Base-by-base conservation (phyloP, 306 rosid species). In the Lithocarpus polystachyus region DNA sequence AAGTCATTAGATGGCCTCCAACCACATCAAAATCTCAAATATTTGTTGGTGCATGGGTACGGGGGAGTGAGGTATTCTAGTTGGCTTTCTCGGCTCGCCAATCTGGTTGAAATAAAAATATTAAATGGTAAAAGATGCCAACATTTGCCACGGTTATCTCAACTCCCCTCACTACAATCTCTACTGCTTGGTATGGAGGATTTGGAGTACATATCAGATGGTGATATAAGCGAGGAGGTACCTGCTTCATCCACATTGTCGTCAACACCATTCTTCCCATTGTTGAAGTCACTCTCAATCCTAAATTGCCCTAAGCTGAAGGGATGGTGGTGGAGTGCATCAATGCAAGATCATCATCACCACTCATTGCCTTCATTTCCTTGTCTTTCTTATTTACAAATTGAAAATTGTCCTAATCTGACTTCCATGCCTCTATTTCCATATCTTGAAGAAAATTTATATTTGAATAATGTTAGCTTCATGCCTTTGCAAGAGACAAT, bases 131-230 rank as follows among this genome's bases (percentile, higher is more conserved):
- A 0, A 11, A 74, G 60, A 11, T 74, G 70, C 1, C 70, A 35
- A 14, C 13, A 37, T 60, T 28, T 56, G 14, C 78, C 78, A 57
- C 20, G 20, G 3, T 14, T 74, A 20, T 20, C 37, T 35, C 13
- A 12, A 37, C 6, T 74, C 23, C 23, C 51, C 4, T 74, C 22
- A 0, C 56, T 74, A 1, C 8, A 74, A 33, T 18, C 17, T 35
- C 69, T 35, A 1, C 0, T 0, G 0, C 7, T 74, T 0, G 0
- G 0, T 1, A 37, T 59, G 56, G 0, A 0, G 8, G 24, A 45
- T 37, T 13, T 74, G 20, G 69, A 57, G 40, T 74, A 35, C 69
- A 35, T 74, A 13, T 13, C 19, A 20, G 37, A 56, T 31, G 8
- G 60, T 9, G 52, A 45, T 45, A 45, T 10, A 45, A 45, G 52